phyloP scores from a whole-genome alignment of 1,284 basidiomycete species.

The Amylostereum areolatum region DNA sequence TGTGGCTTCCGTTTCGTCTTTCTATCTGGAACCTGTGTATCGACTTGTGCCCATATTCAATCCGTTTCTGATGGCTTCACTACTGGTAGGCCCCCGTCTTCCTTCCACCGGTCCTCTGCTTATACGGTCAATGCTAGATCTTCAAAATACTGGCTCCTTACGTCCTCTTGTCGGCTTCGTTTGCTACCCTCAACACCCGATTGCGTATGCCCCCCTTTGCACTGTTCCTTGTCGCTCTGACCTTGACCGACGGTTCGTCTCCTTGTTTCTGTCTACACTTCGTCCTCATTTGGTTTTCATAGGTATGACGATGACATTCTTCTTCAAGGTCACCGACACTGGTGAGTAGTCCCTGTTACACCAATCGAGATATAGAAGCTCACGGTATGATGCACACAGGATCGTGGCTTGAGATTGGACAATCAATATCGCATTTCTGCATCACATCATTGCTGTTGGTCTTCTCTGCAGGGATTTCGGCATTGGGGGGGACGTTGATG shows the following conservation, averaged over 20 bases:
- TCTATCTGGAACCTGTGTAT: slow-evolving; percentile 88
- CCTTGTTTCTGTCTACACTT: slow-evolving; percentile 1
- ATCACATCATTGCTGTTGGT: slow-evolving; percentile 76
- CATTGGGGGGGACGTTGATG: slow-evolving; percentile 64
- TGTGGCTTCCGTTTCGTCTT: slow-evolving; percentile 87
- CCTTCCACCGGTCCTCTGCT: background rate
- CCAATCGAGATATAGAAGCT: background rate
- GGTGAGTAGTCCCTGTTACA: slow-evolving; percentile 31
- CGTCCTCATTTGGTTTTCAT: slow-evolving; percentile 7
- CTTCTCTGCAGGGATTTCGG: slow-evolving; percentile 75
- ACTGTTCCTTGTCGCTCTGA: slow-evolving; percentile 68
- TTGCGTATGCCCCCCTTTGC: slow-evolving; percentile 71
- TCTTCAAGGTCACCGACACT: slow-evolving; percentile 78
- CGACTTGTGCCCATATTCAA: slow-evolving; percentile 83
- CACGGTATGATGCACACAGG: slow-evolving; percentile 28
- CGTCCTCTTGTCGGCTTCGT: slow-evolving; percentile 63
- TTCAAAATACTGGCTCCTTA: slow-evolving; percentile 84
- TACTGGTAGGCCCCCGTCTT: slow-evolving; percentile 44
- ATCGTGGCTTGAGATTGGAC: slow-evolving; percentile 88
- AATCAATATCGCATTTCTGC: slow-evolving; percentile 85
- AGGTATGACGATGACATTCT: slow-evolving; percentile 81
- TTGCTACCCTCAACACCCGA: slow-evolving; percentile 62
- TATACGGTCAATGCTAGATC: slow-evolving; percentile 36
- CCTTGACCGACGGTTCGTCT: slow-evolving; percentile 64
- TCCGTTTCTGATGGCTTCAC: slow-evolving; percentile 78